A percentile compares a stretch with the other conserved stretches of the same genome.
Conservation (phyloP, 2,329 filamentous ascomycete species). For the Neopestalotiopsis rosae region DNA sequence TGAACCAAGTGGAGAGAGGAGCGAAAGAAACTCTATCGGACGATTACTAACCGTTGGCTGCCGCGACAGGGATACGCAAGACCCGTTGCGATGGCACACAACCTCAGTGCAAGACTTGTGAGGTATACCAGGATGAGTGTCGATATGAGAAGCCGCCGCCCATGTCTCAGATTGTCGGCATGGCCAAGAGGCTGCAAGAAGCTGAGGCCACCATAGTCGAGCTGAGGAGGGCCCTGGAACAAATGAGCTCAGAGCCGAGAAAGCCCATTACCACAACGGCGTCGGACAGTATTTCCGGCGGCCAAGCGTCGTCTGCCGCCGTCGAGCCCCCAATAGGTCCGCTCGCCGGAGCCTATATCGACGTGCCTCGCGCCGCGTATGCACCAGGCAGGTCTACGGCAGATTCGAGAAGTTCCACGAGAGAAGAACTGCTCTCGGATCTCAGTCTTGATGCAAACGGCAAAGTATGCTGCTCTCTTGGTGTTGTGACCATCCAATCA, state of each 20-base stretch:
- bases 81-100: slow-evolving; percentile 34
- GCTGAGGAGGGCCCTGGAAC: slow-evolving; percentile 21
- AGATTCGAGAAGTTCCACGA: slow-evolving; percentile 17
- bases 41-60: neutral
- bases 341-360: neutral
- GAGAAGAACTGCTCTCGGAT: slow-evolving; percentile 26
- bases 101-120: slow-evolving; percentile 37
- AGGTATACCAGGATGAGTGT: slow-evolving; percentile 36
- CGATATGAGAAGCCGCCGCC: slow-evolving; percentile 38
- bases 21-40: neutral
- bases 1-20: neutral
- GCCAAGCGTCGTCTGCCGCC: neutral
- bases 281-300: neutral
- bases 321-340: neutral
- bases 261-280: neutral
- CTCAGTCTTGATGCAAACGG: slow-evolving; percentile 31
- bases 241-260: neutral
- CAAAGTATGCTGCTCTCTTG: slow-evolving; percentile 18
- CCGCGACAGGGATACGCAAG: slow-evolving; percentile 19
- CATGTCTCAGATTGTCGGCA: slow-evolving; percentile 37
- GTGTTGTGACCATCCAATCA: neutral
- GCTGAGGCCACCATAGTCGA: slow-evolving; percentile 28
- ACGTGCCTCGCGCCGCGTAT: neutral
- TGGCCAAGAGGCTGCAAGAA: slow-evolving; percentile 34
- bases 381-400: slow-evolving; percentile 3